Conservation (phyloP, 208 protist species). For the Histomonas meleagridis region DNA sequence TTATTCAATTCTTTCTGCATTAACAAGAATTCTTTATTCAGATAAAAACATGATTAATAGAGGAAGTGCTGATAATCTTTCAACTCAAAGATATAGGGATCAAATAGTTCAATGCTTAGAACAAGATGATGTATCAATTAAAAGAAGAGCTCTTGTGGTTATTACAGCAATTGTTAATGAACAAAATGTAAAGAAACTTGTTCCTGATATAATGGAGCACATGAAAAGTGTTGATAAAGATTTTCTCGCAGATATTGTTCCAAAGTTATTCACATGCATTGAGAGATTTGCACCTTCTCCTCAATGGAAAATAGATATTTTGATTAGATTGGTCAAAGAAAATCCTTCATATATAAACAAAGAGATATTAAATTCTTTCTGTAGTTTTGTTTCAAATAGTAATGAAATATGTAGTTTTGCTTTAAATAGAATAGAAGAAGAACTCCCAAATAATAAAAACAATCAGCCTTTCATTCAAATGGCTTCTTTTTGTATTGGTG, state of each 20-base stretch:
- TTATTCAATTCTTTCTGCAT: neutral
- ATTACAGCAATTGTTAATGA: neutral
- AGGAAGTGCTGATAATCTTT: neutral
- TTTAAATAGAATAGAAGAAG: neutral
- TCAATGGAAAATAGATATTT: neutral
- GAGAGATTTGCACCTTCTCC: neutral
- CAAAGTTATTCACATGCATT: neutral
- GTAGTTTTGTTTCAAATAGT: neutral
- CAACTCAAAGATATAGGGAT: neutral
- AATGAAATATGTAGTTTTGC: neutral
- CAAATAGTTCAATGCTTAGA: neutral
- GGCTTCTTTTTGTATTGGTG: neutral
- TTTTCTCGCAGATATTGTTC: neutral
- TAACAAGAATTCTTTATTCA: neutral
- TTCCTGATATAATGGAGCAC: neutral
- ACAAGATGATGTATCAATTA: neutral
- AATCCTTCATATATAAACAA: neutral
- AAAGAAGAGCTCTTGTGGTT: neutral
- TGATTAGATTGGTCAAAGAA: neutral
- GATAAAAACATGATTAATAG: neutral
- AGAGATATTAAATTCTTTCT: neutral
- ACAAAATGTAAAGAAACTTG: neutral
- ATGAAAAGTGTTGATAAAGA: neutral
- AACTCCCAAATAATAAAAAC: neutral
- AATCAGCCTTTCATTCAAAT: constrained; percentile 3